phyloP scores from a whole-genome alignment of 2,329 filamentous ascomycete species.

The Aspergillus ruber region DNA sequence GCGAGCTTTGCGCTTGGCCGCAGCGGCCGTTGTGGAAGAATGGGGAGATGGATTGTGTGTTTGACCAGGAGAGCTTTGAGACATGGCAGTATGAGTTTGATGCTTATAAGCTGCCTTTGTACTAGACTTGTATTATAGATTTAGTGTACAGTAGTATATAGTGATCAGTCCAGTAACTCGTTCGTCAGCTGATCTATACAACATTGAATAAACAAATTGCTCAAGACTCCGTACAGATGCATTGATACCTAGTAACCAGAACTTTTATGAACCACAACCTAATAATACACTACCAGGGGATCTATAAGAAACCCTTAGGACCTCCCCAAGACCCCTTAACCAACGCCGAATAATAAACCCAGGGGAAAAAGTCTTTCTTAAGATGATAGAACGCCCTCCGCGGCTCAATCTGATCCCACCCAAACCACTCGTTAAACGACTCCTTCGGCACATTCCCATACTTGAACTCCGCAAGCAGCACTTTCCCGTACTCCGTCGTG shows the following conservation, averaged over 20 bases:
- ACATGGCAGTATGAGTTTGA: neutral
- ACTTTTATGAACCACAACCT: no score
- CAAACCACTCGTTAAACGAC: conserved; percentile 51
- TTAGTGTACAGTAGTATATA: neutral
- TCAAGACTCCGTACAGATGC: neutral
- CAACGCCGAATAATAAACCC: conserved; percentile 57
- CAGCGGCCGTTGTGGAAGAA: conserved; percentile 13
- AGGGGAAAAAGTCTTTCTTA: conserved; percentile 63
- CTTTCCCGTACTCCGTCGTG: conserved; percentile 54
- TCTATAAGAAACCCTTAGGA: conserved; percentile 41
- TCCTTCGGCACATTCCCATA: conserved; percentile 59
- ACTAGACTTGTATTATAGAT: neutral
- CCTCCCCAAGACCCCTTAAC: conserved; percentile 59
- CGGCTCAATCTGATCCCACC: conserved; percentile 53
- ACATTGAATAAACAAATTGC: neutral
- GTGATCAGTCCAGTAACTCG: no score
- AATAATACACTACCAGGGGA: no score
- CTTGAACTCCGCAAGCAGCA: conserved; percentile 60
- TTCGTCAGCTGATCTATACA: no score
- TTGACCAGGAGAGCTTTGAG: neutral
- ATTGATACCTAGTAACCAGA: no score
- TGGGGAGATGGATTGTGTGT: neutral
- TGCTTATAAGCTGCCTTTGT: neutral
- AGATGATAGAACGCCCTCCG: conserved; percentile 55
- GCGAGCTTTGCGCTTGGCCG: conserved; percentile 18